Conservation (phyloP, 106 monocot genomes). For the Allium fistulosum region DNA sequence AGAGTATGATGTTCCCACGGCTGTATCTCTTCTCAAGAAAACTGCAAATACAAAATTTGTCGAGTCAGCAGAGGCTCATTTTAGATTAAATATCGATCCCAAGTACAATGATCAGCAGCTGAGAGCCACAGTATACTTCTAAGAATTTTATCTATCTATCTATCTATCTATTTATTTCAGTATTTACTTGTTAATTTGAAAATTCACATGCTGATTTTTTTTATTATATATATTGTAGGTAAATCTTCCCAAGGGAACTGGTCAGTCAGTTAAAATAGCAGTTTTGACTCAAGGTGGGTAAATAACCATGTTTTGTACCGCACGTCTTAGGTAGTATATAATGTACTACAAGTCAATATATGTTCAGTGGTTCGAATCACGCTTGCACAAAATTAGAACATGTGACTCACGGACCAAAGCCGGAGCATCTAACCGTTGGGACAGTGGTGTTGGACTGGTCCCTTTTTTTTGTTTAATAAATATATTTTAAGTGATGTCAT, state of each 20-base stretch:
- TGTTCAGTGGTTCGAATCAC: too few relatives aligned
- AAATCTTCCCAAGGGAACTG: constrained; percentile 95
- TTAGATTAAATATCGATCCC: constrained; percentile 90
- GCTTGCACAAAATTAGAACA: too few relatives aligned
- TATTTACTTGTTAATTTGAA: too few relatives aligned
- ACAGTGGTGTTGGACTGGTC: too few relatives aligned
- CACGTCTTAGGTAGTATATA: too few relatives aligned
- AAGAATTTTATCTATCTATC: constrained; percentile 1
- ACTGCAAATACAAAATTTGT: constrained; percentile 70
- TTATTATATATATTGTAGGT: constrained; percentile 35
- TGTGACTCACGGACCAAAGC: too few relatives aligned
- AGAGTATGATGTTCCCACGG: constrained; percentile 73
- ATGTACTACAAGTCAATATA: too few relatives aligned
- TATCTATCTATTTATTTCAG: neutral
- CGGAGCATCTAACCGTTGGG: too few relatives aligned
- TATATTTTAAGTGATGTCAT: too few relatives aligned
- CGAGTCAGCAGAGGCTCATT: constrained; percentile 92
- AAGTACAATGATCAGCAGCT: constrained; percentile 98
- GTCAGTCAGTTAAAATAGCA: constrained; percentile 86
- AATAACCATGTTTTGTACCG: neutral
- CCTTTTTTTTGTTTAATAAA: too few relatives aligned
- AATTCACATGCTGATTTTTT: neutral
- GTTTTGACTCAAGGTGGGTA: constrained; percentile 85
- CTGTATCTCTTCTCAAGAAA: constrained; percentile 56
- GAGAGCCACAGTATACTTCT: constrained; percentile 61